These are phyloP conservation scores for Zymoseptoria passerinii DNA, from an alignment of 2,329 filamentous ascomycete genomes.

Conservation along the genomic window DNA sequence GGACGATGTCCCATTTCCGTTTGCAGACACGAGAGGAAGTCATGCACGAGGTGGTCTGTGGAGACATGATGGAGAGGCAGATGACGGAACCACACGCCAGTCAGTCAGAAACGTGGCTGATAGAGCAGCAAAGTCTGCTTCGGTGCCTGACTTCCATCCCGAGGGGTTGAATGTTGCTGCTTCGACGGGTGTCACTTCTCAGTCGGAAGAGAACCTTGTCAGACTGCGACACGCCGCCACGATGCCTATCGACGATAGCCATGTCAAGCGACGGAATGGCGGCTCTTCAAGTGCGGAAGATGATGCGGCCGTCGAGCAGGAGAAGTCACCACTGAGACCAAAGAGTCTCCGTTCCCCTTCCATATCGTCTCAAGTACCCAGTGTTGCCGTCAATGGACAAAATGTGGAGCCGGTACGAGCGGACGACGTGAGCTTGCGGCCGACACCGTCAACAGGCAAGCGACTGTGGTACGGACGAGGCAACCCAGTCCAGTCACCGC, in stretches of 20 bases:
- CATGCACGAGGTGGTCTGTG: conserved; percentile 80
- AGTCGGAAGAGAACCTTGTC: conserved; percentile 9
- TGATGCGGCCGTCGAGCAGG: conserved; percentile 5
- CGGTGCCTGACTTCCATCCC: conserved; percentile 16
- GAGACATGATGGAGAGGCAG: conserved; percentile 38
- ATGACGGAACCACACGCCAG: neutral
- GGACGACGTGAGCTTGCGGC: conserved; percentile 15
- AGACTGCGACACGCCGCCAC: conserved; percentile 9
- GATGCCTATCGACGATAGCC: conserved; percentile 6
- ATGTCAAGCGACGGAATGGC: conserved; percentile 17
- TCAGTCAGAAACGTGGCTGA: conserved; percentile 7
- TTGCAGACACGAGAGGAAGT: conserved; percentile 72
- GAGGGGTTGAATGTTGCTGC: conserved; percentile 6
- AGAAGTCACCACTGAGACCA: conserved; percentile 4
- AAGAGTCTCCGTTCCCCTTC: conserved; percentile 24
- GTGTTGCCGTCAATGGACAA: conserved; percentile 23
- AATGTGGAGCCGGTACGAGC: conserved; percentile 21
- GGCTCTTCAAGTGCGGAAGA: conserved; percentile 9
- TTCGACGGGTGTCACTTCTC: conserved; percentile 17
- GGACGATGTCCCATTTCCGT: conserved; percentile 73
- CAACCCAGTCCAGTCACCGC: conserved; percentile 3
- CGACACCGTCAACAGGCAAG: conserved; percentile 4
- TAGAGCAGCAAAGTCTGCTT: conserved; percentile 19
- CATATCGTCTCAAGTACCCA: conserved; percentile 20
- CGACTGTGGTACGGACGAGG: conserved; percentile 14